Evolutionary conservation across 306 rosid genomes (phyloP), one percentile per base, ranked within the genome.

Genomic region (Calophaca sinica): DNA sequence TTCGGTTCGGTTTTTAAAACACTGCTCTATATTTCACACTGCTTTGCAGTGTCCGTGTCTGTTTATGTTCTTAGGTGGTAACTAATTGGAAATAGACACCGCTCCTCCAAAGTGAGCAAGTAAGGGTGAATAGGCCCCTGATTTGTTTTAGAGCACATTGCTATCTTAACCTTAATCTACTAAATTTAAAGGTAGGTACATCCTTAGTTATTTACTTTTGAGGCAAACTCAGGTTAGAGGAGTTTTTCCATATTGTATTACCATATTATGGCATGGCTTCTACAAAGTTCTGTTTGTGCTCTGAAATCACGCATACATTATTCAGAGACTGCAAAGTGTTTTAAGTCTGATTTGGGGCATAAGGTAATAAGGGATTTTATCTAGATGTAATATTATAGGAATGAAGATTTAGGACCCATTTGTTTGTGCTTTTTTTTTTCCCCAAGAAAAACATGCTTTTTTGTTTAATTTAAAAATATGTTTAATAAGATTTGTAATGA

Each of bases 311-410:
- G 58, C 65, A 29, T 67, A 68, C 61, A 51, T 35, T 14, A 45
- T 63, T 60, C 68, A 10, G 42, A 77, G 70, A 51, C 54, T 20
- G 54, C 73, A 3, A 2, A 20, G 20, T 55, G 45, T 76, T 61
- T 61, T 7, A 63, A 39, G 33, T 80, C 33, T 46, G 79, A 50
- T 71, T 70, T 58, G 54, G 61, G 50, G 31, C 41, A 44, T 29
- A 10, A 51, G 70, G 45, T 36, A 5, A 51, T 57, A 7, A 59
- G 76, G 55, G 45, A 70, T 62, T 45, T 63, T 14, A 46, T 74
- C 51, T 58, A 38, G 74, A 29, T 63, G 38, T 12, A 29, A 2
- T 65, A 35, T 15, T 38, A 3, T 39, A 38, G 31, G 6, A 81
- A 51, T 12, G 52, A 13, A 63, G 74, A 20, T 20, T 20, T 20